Conservation (phyloP, 1,284 basidiomycete species). For the Trametes versicolor region DNA sequence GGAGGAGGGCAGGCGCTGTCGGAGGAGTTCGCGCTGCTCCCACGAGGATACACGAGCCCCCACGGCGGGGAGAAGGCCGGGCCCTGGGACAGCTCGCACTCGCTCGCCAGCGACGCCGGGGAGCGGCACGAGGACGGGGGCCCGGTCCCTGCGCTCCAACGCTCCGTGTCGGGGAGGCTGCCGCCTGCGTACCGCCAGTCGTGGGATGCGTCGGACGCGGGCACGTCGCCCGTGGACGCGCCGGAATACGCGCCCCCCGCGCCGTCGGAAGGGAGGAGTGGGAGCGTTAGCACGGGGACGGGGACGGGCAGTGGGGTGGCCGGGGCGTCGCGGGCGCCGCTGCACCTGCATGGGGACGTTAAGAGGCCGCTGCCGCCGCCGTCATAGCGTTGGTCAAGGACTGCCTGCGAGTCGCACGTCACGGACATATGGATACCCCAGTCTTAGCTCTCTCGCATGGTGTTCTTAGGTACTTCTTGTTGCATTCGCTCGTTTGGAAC, state of each 20-base stretch:
- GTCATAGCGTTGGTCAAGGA: background rate
- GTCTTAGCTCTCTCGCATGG: background rate
- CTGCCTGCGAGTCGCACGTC: background rate
- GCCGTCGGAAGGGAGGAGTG: background rate
- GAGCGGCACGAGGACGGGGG: constrained; percentile 32
- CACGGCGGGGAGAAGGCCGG: background rate
- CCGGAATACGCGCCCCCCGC: background rate
- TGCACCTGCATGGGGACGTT: constrained; percentile 5
- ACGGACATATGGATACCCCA: background rate
- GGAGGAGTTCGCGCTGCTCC: constrained; percentile 19
- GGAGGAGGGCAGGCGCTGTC: constrained; percentile 11
- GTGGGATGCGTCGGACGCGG: constrained; percentile 23
- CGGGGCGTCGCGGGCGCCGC: background rate
- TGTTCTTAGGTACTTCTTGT: background rate
- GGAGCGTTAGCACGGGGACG: background rate
- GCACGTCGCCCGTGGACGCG: background rate
- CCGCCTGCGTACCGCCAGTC: constrained; percentile 32
- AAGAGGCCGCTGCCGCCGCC: constrained; percentile 9
- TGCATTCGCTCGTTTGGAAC: background rate
- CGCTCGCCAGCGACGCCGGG: constrained; percentile 3
- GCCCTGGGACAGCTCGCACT: constrained; percentile 1
- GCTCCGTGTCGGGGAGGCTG: constrained; percentile 29
- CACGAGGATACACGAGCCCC: constrained; percentile 11
- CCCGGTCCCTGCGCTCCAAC: constrained; percentile 25
- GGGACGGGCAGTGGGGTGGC: background rate